A percentile compares a stretch with the other conserved stretches of the same genome.
Evolutionary conservation across 345 rosid genomes (phyloP).

Genomic region (Eucalyptus cloeziana): DNA sequence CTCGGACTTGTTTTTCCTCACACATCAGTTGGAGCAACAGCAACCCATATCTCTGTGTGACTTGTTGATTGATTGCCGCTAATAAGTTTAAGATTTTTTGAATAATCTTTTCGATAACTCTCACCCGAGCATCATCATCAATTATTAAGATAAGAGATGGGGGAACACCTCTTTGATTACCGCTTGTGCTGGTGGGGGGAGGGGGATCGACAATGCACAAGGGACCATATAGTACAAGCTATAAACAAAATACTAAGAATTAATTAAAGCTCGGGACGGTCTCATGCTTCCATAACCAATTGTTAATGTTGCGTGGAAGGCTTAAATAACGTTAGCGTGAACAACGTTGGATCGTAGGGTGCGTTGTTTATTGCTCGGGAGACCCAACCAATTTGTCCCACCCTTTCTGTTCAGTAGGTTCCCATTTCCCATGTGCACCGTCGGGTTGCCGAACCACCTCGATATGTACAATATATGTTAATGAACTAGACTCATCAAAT

Average conservation of each 20-base stretch:
- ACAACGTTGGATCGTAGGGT: not conserved
- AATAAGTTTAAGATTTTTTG: too few species aligned
- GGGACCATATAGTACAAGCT: not conserved
- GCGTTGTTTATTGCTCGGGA: not conserved
- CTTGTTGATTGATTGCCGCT: not conserved
- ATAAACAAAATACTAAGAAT: not conserved
- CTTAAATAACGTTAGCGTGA: not conserved
- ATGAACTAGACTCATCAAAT: too few species aligned
- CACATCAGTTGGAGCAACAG: rapidly evolving
- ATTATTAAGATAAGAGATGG: not conserved
- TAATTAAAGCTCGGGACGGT: not conserved
- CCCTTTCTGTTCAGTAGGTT: not conserved
- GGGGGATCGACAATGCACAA: not conserved
- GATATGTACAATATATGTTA: not conserved
- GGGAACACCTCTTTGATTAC: not conserved
- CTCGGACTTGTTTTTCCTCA: too few species aligned
- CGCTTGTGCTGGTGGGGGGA: not conserved
- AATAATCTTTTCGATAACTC: not conserved
- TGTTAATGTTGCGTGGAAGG: not conserved
- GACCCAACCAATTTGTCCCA: not conserved
- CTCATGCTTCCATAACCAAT: not conserved
- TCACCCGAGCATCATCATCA: not conserved
- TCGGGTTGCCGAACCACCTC: not conserved
- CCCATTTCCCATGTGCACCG: not conserved
- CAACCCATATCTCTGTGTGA: not conserved